Base-by-base conservation (phyloP, 2,329 filamentous ascomycete species). In the Chrysosporium keratinophilum region DNA sequence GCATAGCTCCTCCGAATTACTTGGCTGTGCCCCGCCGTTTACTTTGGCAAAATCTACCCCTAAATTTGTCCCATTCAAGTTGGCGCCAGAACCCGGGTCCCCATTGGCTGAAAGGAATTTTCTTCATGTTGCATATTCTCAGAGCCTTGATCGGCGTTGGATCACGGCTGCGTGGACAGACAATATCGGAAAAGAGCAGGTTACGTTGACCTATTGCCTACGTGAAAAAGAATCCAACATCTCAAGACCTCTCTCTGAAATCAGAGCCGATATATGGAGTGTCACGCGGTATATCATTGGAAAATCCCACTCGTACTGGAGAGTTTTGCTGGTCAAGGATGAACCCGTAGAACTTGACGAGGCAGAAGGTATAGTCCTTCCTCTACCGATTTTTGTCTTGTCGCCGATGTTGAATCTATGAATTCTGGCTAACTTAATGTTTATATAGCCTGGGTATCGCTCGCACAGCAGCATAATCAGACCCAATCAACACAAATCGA, bases 151-250 rank as follows among this genome's bases (percentile, higher is more conserved):
- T 58, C 72, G 76, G 28, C 69, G 73, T 17, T 84, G 81, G 81
- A 61, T 82, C 20, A 78, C 74, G 5, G 79, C 75, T 3, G 76
- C 77, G 1, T 83, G 80, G 80, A 77, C 76, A 1, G 79, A 83
- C 64, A 77, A 71, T 55, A 73, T 70, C 23, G 80, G 80, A 7
- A 72, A 71, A 39, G 72, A 78, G 40, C 76, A 80, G 57, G 70
- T 74, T 17, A 75, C 67, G 1, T 73, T 76, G 55, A 76, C 78
- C 0, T 82, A 81, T 59, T 78, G 77, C 56, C 63, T 81, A 61
- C 64, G 72, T 60, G 61, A 70, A 67, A 58, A 68, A 62, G 56
- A 64, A 17, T 64, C 64, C 20, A 61, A 57, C 45, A 57, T 63
- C 12, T 55, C 60, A 23, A 63, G 71, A 48, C 55, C 61, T 11